Evolutionary conservation across 2,329 filamentous ascomycete species (phyloP).

Genomic region (Rhynchosporium graminicola): DNA sequence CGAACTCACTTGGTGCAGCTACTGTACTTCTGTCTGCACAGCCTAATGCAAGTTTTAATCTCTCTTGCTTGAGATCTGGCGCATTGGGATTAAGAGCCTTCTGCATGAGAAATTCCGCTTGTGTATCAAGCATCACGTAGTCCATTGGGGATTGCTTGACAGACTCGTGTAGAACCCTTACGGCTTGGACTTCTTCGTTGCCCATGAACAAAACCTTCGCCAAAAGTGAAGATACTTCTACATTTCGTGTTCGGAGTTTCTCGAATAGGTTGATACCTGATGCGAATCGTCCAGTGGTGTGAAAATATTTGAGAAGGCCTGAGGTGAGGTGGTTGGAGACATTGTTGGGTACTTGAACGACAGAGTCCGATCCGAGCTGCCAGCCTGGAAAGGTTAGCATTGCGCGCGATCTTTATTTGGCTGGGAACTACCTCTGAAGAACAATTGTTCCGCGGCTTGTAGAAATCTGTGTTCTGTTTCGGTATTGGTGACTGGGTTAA

Average conservation of each 20-base stretch:
- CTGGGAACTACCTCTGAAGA: slow-evolving; percentile 73
- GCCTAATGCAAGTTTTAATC: slow-evolving; percentile 82
- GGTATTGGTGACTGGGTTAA: slow-evolving; percentile 98
- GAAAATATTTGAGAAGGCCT: slow-evolving; percentile 92
- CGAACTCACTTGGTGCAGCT: slow-evolving; percentile 94
- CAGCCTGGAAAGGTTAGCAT: slow-evolving; percentile 60
- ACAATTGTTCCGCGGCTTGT: slow-evolving; percentile 89
- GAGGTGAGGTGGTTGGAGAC: slow-evolving; percentile 94
- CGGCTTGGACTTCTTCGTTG: slow-evolving; percentile 95
- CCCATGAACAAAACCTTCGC: slow-evolving; percentile 91
- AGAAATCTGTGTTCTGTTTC: slow-evolving; percentile 96
- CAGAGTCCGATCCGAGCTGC: slow-evolving; percentile 93
- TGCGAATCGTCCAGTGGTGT: slow-evolving; percentile 89
- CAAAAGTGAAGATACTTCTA: slow-evolving; percentile 90
- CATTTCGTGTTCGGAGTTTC: slow-evolving; percentile 86
- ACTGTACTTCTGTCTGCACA: slow-evolving; percentile 94
- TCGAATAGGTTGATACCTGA: slow-evolving; percentile 98
- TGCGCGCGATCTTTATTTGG: background rate
- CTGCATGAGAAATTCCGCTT: slow-evolving; percentile 85
- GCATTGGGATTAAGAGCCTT: slow-evolving; percentile 66
- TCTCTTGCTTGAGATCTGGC: slow-evolving; percentile 60
- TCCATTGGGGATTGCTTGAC: slow-evolving; percentile 95
- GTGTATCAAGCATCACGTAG: slow-evolving; percentile 92
- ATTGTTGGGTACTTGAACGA: slow-evolving; percentile 95
- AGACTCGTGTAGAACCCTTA: slow-evolving; percentile 83